phyloP scores from a whole-genome alignment of 1,284 basidiomycete species.

The Ceratobasidium sp. region DNA sequence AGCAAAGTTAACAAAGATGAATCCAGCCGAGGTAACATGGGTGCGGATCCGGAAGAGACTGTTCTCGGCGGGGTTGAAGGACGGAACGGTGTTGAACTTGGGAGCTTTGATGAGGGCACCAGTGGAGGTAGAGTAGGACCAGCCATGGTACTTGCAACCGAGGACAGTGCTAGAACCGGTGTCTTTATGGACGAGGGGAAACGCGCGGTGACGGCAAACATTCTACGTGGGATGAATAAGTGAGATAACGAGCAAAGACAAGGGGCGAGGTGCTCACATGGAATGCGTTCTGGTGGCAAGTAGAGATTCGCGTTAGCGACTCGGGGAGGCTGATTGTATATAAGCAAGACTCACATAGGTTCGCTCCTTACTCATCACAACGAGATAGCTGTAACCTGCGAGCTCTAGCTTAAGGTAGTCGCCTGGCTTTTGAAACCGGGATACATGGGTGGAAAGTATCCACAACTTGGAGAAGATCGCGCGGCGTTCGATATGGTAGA shows the following conservation, averaged over 20 bases:
- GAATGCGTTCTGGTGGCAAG: conserved; percentile 39
- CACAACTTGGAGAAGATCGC: conserved; percentile 54
- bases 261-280: conserved; percentile 23
- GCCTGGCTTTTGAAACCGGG: conserved; percentile 52
- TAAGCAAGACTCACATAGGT: conserved; percentile 50
- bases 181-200: conserved; percentile 52
- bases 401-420: conserved; percentile 51
- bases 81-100: conserved; percentile 52
- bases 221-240: conserved; percentile 44
- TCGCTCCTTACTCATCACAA: conserved; percentile 48
- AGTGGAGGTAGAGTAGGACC: conserved; percentile 52
- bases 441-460: conserved; percentile 50
- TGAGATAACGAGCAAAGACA: background rate
- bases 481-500: conserved; percentile 52
- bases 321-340: background rate
- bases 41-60: conserved; percentile 53
- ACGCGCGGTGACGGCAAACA: conserved; percentile 53
- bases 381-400: conserved; percentile 50
- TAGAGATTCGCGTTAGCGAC: background rate
- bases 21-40: conserved; percentile 52
- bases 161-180: conserved; percentile 51
- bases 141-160: conserved; percentile 53
- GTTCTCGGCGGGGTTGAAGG: conserved; percentile 53
- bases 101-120: conserved; percentile 53
- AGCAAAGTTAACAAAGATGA: conserved; percentile 54